These are phyloP conservation scores for Colletotrichum lini DNA, from an alignment of 2,329 filamentous ascomycete species.

Conservation along the genomic window DNA sequence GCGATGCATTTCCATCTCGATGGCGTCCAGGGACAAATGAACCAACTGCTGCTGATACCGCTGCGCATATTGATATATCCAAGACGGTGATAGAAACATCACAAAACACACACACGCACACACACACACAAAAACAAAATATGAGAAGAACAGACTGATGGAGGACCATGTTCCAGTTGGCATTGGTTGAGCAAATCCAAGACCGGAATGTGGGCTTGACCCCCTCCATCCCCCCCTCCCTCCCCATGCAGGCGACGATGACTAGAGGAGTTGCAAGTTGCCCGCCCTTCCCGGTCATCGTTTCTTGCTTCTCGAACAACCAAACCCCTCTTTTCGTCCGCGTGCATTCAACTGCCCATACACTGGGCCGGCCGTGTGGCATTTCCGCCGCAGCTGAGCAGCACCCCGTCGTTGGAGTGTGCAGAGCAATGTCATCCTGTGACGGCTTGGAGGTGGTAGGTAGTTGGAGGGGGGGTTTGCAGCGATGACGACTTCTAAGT, in stretches of 20 bases:
- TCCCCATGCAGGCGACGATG: neutral
- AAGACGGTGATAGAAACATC: too few relatives aligned
- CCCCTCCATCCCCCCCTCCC: neutral
- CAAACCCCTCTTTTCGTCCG: neutral
- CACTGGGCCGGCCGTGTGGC: neutral
- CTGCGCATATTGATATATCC: too few relatives aligned
- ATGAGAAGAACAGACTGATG: neutral
- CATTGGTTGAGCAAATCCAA: neutral
- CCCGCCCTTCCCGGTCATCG: conserved; percentile 18
- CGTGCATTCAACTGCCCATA: conserved; percentile 15
- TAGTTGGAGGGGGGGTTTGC: conserved; percentile 4
- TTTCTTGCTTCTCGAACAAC: conserved; percentile 3
- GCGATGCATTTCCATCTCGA: too few relatives aligned
- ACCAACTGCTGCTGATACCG: neutral
- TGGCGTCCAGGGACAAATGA: too few relatives aligned
- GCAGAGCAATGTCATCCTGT: conserved; percentile 1
- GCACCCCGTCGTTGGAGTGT: conserved; percentile 10
- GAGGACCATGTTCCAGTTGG: neutral
- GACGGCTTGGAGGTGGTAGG: conserved; percentile 1
- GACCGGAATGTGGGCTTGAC: neutral
- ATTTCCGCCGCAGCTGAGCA: conserved; percentile 16
- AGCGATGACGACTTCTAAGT: conserved; percentile 17
- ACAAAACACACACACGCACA: too few relatives aligned
- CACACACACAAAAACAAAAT: neutral
- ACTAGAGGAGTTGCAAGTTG: neutral